Evolutionary conservation across 129 eudicot species (phyloP), one percentile per base, ranked within the genome.

Genomic region (Pulicaria dysenterica): DNA sequence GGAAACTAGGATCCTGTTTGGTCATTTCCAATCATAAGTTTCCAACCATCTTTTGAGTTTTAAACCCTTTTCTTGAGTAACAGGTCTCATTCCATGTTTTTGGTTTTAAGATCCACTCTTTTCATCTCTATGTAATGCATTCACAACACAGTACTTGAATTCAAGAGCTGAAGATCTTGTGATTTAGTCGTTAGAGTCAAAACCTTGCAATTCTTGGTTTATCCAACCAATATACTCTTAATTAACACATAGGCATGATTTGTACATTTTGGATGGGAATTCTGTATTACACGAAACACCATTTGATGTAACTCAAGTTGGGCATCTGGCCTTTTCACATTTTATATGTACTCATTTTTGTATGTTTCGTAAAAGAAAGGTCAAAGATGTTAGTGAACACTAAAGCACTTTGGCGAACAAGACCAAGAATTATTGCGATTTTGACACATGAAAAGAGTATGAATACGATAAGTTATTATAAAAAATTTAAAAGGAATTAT

Each of bases 221-320:
- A n/a, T 15, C 58, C 58, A 51, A 51, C 58, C 58, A 51, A 15
- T 51, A 51, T n/a, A 15, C 58, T 4, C 58, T 51, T n/a, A 47
- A 47, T 47, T 47, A 9, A 47, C 53, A 47, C 53, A 47, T 47
- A 9, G 4, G n/a, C 53, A 47, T n/a, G 9, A 10, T 24, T 24
- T 24, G 31, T 24, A 24, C 31, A 24, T 24, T 47, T 47, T 47
- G 53, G 53, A 47, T 11, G 5, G n/a, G 53, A 47, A 47, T 14
- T 47, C 9, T 47, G 3, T 5, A 8, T 9, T 1, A 47, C 53
- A 47, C 51, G n/a, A 4, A 47, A 8, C 53, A 47, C 53, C 51
- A 1, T 9, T 47, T 11, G n/a, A 47, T 24, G 13, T 47, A 47
- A 47, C 3, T 47, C n/a, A 47, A 14, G n/a, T 12, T 47, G 53